Percentiles rank a stretch among this genome's conserved stretches.
These are phyloP conservation scores for Huntiella moniliformis DNA, from an alignment of 2,329 filamentous ascomycete species.

Conservation along the genomic window DNA sequence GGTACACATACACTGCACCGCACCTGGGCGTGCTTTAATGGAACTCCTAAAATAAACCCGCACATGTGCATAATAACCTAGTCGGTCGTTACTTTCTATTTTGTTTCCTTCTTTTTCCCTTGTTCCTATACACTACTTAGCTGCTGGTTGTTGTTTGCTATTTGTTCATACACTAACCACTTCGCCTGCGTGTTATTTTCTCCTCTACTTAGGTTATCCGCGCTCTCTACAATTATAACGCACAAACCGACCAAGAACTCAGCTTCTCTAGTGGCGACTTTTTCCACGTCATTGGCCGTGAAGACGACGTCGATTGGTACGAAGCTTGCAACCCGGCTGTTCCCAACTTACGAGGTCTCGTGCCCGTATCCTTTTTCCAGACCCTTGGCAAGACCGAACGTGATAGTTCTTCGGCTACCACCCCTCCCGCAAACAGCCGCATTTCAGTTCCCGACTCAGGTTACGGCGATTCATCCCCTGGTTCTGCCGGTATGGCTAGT, in stretches of 20 bases:
- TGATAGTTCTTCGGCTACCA: conserved; percentile 41
- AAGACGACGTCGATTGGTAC: conserved; percentile 93
- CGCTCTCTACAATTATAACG: conserved; percentile 83
- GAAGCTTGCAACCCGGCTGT: conserved; percentile 91
- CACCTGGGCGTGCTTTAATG: too few relatives aligned
- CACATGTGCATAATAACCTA: too few relatives aligned
- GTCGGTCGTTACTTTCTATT: too few relatives aligned
- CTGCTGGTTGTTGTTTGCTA: conserved; percentile 6
- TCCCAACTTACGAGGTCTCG: conserved; percentile 71
- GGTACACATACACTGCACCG: too few relatives aligned
- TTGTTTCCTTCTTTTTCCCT: conserved; percentile 1
- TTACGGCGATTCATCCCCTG: conserved; percentile 41
- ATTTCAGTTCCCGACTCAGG: conserved; percentile 51
- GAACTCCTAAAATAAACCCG: too few relatives aligned
- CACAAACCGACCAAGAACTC: conserved; percentile 58
- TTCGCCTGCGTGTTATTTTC: not conserved
- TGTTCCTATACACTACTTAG: conserved; percentile 5
- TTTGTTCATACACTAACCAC: not conserved
- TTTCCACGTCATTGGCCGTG: conserved; percentile 90
- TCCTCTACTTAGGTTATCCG: conserved; percentile 58
- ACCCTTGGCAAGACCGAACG: conserved; percentile 78
- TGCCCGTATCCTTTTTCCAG: conserved; percentile 89
- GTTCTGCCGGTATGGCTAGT: conserved; percentile 13
- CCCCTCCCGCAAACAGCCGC: conserved; percentile 27
- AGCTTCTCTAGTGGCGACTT: conserved; percentile 92